Conservation (phyloP, 1,284 basidiomycete species). For the Flammula alnicola region DNA sequence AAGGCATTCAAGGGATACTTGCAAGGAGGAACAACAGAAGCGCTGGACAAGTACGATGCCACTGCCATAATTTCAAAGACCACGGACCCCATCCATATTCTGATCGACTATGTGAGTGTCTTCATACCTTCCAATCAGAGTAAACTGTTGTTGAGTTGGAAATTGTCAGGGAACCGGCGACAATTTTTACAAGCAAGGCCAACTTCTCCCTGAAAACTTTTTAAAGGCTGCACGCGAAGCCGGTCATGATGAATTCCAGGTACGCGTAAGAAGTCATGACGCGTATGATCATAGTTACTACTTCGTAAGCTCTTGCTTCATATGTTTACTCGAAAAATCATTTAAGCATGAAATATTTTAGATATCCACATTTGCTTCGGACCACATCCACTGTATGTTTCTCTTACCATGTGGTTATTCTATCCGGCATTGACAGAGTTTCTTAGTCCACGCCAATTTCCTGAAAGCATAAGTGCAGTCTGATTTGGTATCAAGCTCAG, state of each 20-base stretch:
- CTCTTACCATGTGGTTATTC: not conserved
- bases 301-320: slow-evolving; percentile 68
- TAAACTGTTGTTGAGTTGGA: no score
- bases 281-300: slow-evolving; percentile 96
- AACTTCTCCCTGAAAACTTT: slow-evolving; percentile 91
- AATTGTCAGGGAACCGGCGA: slow-evolving; percentile 91
- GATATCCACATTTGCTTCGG: slow-evolving; percentile 77
- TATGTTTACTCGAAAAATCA: slow-evolving; percentile 44
- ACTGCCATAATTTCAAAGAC: slow-evolving; percentile 77
- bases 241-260: slow-evolving; percentile 77
- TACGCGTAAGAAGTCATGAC: slow-evolving; percentile 81
- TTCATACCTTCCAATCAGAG: no score
- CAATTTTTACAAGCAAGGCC: slow-evolving; percentile 84
- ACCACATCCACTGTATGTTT: slow-evolving; percentile 64
- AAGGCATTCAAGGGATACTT: slow-evolving; percentile 96
- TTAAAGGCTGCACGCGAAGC: slow-evolving; percentile 74
- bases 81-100: slow-evolving; percentile 74
- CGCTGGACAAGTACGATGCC: slow-evolving; percentile 79
- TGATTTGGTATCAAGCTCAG: not conserved
- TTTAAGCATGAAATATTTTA: slow-evolving; percentile 45
- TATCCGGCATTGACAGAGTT: slow-evolving; percentile 8
- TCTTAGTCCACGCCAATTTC: slow-evolving; percentile 76
- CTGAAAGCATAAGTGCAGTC: slow-evolving; percentile 59
- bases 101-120: slow-evolving; percentile 81
- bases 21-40: slow-evolving; percentile 77